Evolutionary conservation across 495 filamentous ascomycete genomes (phyloP), one percentile per base, ranked within the genome.

Genomic region (Daldinia grandis): DNA sequence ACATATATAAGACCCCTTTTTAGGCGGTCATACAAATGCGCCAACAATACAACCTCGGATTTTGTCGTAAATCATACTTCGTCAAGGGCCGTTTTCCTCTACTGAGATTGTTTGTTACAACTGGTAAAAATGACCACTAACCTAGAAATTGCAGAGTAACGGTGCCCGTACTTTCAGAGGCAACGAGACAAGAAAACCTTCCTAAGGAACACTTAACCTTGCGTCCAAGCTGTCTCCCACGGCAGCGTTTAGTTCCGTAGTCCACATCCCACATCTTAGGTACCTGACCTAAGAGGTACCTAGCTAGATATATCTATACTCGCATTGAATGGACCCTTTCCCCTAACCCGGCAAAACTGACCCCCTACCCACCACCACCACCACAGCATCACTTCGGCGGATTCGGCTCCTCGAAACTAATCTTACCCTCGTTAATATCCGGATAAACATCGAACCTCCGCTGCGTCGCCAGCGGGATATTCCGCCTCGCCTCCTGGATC

Each of bases 401-500:
- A 12, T 62, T 27, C 44, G 69, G 69, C 66, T 76, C 73, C n/a
- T 76, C 72, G 44, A 74, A 75, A 17, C 62, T 58, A 15, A 81
- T 76, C 60, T 74, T 62, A 19, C 73, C 87, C 73, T 82, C 72
- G 68, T 88, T 92, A 28, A 99, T 88, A 87, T 99, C 95, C 14
- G 92, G 91, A 81, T 99, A 99, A 25, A 99, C 88, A 81, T 99
- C 95, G 79, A 96, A 98, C 71, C 96, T 83, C 67, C 95, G 86
- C 88, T 99, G 96, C 28, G 82, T 86, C 72, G 88, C 85, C 30
- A 98, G 83, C 25, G 96, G 95, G 76, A 98, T 97, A 17, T 91
- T 89, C 79, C 87, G 92, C 78, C 96, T 87, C 53, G 88, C 88
- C 79, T 90, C 88, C 76, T 89, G 86, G 72, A 99, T 93, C 75